Evolutionary conservation across 345 rosid species (phyloP), one percentile per base, ranked within the genome.

Genomic region (Cardiospermum halicacabum): DNA sequence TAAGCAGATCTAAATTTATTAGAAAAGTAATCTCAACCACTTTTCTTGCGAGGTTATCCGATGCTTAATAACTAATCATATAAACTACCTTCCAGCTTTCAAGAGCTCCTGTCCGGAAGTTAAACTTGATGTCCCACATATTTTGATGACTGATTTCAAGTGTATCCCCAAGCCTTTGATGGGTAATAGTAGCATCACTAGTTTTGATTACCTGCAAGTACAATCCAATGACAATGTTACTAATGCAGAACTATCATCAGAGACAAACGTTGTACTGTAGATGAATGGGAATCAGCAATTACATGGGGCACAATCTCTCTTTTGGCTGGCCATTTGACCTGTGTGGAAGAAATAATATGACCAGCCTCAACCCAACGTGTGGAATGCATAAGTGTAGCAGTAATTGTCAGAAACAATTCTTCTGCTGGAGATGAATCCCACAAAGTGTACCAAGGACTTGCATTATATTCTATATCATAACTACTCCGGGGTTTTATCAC

Each of bases 1-100:
- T 16, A 39, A 40, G 34, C 11, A 7, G 13, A 65, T 10, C 2
- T 13, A 39, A 54, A 24, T 8, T 8, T 2, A 28, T 39, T 54
- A 37, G 10, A 27, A 26, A 54, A 10, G 21, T 1, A 64, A 10
- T 47, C 64, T 60, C 22, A 0, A 15, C 13, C 51, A 42, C 27
- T 24, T 60, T 58, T 25, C 64, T 60, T n/a, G 60, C 5, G 28
- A 47, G 27, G 43, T 0, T 36, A 60, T 60, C 16, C 37, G 72
- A 6, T 62, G 22, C 42, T 59, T 62, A 62, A 49, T 51, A 51
- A 45, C 69, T 67, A 66, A 48, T 28, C n/a, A 56, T 18, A 71
- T 56, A 49, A 15, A 57, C 60, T 71, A 94, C 99, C 96, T 85
- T 83, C 99, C 99, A 94, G 78, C 84, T 70, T 69, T 89, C 87